Evolutionary conservation across 1,139 yeast species (phyloP).

Genomic region (Ogataea hybrid): DNA sequence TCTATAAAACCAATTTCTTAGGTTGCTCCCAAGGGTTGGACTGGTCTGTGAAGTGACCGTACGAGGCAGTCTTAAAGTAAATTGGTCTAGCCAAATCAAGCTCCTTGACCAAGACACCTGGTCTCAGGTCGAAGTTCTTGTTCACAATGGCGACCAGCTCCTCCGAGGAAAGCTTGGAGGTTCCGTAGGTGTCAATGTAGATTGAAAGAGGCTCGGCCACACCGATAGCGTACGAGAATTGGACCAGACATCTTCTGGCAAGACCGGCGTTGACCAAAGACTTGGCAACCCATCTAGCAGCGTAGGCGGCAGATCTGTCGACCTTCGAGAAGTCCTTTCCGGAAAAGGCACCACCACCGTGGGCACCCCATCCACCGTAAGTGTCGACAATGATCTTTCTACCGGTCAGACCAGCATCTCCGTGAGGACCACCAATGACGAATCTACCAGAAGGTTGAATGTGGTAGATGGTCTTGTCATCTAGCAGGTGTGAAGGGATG

Average conservation of each 20-base stretch:
- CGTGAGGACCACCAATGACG: conserved; percentile 99
- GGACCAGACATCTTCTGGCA: conserved; percentile 97
- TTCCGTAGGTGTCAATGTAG: conserved; percentile 97
- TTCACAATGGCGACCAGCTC: conserved; percentile 89
- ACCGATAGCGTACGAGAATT: conserved; percentile 99
- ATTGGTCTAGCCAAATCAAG: conserved; percentile 98
- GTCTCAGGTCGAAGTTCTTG: conserved; percentile 97
- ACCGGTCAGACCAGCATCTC: conserved; percentile 99
- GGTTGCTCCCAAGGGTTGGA: conserved; percentile 98
- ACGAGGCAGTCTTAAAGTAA: conserved; percentile 97
- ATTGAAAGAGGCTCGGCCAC: conserved; percentile 99
- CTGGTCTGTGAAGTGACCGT: conserved; percentile 99
- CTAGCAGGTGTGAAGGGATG: conserved; percentile 86
- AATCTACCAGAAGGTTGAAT: conserved; percentile 99
- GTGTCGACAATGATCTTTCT: conserved; percentile 99
- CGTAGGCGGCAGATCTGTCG: conserved; percentile 99
- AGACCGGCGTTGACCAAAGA: conserved; percentile 92
- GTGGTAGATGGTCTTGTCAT: conserved; percentile 94
- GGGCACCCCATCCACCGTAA: conserved; percentile 99
- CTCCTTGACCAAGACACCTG: conserved; percentile 97
- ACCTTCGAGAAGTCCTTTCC: conserved; percentile 99
- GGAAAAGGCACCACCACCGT: conserved; percentile 99
- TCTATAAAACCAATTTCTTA: conserved; percentile 74
- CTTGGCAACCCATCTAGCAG: conserved; percentile 99
- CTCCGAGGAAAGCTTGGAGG: conserved; percentile 83